Evolutionary conservation across 1,139 yeast genomes (phyloP).

Genomic region (Diutina sp.): DNA sequence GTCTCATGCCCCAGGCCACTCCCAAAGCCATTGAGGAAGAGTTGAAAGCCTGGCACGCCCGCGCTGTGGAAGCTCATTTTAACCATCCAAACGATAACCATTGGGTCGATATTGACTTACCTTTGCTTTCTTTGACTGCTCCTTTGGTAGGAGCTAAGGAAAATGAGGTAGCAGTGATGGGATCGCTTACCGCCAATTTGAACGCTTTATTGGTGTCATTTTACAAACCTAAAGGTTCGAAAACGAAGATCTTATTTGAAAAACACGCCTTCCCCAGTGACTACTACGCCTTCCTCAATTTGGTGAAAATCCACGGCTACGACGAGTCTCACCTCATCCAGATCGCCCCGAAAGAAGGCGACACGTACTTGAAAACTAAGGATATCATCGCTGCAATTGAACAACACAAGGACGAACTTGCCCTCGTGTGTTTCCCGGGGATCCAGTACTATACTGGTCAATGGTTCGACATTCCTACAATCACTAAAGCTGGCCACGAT

Average conservation of each 20-base stretch:
- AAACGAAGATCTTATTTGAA: constrained; percentile 70
- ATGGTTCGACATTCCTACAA: constrained; percentile 54
- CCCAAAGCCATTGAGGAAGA: constrained; percentile 48
- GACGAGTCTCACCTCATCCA: constrained; percentile 53
- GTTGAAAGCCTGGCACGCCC: constrained; percentile 64
- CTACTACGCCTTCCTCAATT: constrained; percentile 71
- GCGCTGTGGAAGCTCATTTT: constrained; percentile 83
- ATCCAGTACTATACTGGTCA: constrained; percentile 92
- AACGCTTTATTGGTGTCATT: constrained; percentile 65
- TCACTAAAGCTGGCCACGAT: constrained; percentile 48
- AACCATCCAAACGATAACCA: constrained; percentile 38
- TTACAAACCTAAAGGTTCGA: constrained; percentile 48
- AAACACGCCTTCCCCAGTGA: constrained; percentile 88
- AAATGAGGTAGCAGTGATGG: constrained; percentile 78
- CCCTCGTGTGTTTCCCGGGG: constrained; percentile 74
- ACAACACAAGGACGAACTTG: constrained; percentile 47
- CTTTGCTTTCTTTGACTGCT: constrained; percentile 56
- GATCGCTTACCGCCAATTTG: constrained; percentile 70
- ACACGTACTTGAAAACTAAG: constrained; percentile 45
- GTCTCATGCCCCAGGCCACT: constrained; percentile 68
- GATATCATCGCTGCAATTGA: constrained; percentile 48
- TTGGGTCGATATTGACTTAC: constrained; percentile 81
- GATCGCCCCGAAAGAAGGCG: constrained; percentile 42
- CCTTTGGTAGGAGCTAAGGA: constrained; percentile 63
- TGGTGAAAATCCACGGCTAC: constrained; percentile 51